phyloP scores from a whole-genome alignment of 2,329 filamentous ascomycete species.

The Epichloe gansuensis region DNA sequence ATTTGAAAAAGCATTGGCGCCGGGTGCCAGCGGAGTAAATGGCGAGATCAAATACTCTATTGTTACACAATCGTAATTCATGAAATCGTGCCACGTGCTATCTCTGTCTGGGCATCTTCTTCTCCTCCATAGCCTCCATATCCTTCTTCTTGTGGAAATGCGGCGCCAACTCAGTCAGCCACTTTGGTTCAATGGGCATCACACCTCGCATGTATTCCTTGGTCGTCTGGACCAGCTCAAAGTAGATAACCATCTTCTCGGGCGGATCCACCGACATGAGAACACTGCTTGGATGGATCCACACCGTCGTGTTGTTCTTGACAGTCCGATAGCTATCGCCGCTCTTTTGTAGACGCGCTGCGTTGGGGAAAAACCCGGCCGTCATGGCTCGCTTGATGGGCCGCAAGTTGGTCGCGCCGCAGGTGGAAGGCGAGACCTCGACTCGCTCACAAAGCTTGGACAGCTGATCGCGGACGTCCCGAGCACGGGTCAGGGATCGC shows the following conservation, averaged over 20 bases:
- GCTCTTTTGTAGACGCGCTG: slow-evolving; percentile 67
- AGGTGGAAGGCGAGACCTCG: slow-evolving; percentile 62
- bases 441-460: slow-evolving; percentile 87
- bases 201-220: slow-evolving; percentile 91
- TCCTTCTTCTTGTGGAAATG: slow-evolving; percentile 93
- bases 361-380: slow-evolving; percentile 89
- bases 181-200: slow-evolving; percentile 72
- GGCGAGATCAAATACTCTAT: not conserved
- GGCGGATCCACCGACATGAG: slow-evolving; percentile 67
- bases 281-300: slow-evolving; percentile 80
- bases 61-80: not conserved
- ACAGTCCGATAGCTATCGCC: slow-evolving; percentile 86
- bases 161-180: slow-evolving; percentile 81
- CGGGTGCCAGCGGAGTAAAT: not conserved
- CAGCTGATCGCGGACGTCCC: slow-evolving; percentile 87
- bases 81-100: slow-evolving; percentile 5
- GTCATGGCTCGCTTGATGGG: slow-evolving; percentile 83
- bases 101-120: slow-evolving; percentile 39
- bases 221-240: slow-evolving; percentile 67
- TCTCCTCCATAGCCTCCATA: slow-evolving; percentile 69
- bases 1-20: slow-evolving; percentile 33
- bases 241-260: slow-evolving; percentile 74
- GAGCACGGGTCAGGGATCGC: slow-evolving; percentile 72
- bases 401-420: slow-evolving; percentile 54
- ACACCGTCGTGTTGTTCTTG: slow-evolving; percentile 80